Evolutionary conservation across 768 basidiomycete species (phyloP), one percentile per base, ranked within the genome.

Genomic region (Tricholoma sp.): DNA sequence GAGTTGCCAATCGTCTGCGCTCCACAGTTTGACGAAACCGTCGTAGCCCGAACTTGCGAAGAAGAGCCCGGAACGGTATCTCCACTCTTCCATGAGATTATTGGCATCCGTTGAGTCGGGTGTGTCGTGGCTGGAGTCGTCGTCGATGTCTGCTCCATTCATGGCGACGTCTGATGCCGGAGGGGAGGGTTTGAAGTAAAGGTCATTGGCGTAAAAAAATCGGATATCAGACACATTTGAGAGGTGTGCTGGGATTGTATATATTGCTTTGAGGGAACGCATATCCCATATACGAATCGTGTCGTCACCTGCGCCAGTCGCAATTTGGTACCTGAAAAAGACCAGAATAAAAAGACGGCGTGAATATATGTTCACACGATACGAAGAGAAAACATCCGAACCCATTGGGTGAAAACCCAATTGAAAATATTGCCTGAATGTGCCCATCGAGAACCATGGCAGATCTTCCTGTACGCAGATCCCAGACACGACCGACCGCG

Each of bases 201-300:
- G 67, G 45, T 82, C 83, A 43, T 85, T 80, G 9, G 82, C 79
- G 47, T 86, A 83, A 84, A 95, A 98, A 78, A 98, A 99, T 29
- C 91, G 88, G 45, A 99, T 81, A 65, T 99, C 97, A 14, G 95
- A 89, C 52, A 98, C 89, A 68, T 95, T 96, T 55, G 91, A 94
- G 34, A 88, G 81, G 76, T 99, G 97, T 0, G 94, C 97, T 1
- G 96, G 95, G 63, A 98, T 97, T 41, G 93, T 98, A 71, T 97
- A 94, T 10, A 94, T 74, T n/a, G 93, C 86, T 63, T 88, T 93
- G 31, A 97, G 80, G 14, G 91, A 89, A 37, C 97, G 88, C 76
- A 98, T 85, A 74, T 99, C 97, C 97, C 97, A 99, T 78, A 98
- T 92, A 50, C 95, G 89, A 66, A 99, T 89, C 0, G 97, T 97